Conservation (phyloP, 2,329 filamentous ascomycete species). For the Rutstroemia sydowiana region DNA sequence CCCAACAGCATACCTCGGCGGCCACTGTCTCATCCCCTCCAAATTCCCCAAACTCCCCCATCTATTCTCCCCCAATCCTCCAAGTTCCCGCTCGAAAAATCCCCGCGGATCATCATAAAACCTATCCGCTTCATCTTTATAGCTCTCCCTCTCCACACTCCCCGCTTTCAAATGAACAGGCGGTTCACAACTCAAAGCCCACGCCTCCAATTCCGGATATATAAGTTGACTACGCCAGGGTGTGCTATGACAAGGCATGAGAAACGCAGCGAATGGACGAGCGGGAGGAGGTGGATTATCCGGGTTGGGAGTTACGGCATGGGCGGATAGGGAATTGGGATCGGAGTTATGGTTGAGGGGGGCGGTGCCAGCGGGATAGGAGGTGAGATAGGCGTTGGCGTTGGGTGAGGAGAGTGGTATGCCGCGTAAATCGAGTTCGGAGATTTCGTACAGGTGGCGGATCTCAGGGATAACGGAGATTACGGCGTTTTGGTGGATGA, state of each 20-base stretch:
- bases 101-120: slow-evolving; percentile 65
- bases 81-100: slow-evolving; percentile 43
- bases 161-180: slow-evolving; percentile 55
- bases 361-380: neutral
- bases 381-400: slow-evolving; percentile 10
- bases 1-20: slow-evolving; percentile 51
- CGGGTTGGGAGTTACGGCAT: neutral
- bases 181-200: slow-evolving; percentile 85
- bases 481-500: slow-evolving; percentile 74
- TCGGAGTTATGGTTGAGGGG: neutral
- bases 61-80: slow-evolving; percentile 27
- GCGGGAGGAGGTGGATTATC: neutral
- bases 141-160: slow-evolving; percentile 53
- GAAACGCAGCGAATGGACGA: slow-evolving; percentile 62
- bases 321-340: too few relatives aligned
- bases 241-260: slow-evolving; percentile 94
- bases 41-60: neutral
- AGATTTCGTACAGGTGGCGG: slow-evolving; percentile 60
- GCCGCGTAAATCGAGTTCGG: slow-evolving; percentile 39
- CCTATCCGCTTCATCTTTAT: slow-evolving; percentile 82
- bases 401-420: slow-evolving; percentile 22
- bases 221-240: slow-evolving; percentile 89
- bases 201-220: slow-evolving; percentile 65
- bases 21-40: slow-evolving; percentile 15
- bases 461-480: slow-evolving; percentile 68